phyloP scores from a whole-genome alignment of 2,329 filamentous ascomycete genomes.

The Lojkania enalia region DNA sequence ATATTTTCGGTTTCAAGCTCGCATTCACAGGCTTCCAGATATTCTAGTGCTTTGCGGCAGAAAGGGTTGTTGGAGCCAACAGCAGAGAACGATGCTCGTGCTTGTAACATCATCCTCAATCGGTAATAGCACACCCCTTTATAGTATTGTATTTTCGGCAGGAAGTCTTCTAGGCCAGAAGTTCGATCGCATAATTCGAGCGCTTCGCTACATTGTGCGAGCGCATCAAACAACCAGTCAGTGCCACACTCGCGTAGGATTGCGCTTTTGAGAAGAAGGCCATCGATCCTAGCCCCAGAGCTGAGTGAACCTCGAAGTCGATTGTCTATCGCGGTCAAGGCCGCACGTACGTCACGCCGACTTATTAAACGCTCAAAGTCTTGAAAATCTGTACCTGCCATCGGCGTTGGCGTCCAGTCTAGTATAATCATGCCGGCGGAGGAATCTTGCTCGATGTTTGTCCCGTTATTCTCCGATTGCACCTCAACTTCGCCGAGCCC shows the following conservation, averaged over 20 bases:
- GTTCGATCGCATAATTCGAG: slow-evolving; percentile 31
- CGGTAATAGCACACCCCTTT: slow-evolving; percentile 29
- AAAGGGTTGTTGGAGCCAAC: slow-evolving; percentile 14
- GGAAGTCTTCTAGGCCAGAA: slow-evolving; percentile 21
- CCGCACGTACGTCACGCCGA: slow-evolving; percentile 27
- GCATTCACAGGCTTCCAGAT: slow-evolving; percentile 24
- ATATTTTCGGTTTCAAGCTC: slow-evolving; percentile 17
- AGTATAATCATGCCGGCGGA: background rate
- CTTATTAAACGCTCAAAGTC: slow-evolving; percentile 20
- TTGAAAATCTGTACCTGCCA: slow-evolving; percentile 20
- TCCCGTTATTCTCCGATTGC: too few species aligned
- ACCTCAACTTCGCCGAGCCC: too few species aligned
- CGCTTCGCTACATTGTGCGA: slow-evolving; percentile 38
- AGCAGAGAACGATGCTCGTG: slow-evolving; percentile 23
- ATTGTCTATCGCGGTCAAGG: slow-evolving; percentile 28
- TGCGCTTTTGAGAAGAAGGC: slow-evolving; percentile 34
- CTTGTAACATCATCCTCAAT: slow-evolving; percentile 26
- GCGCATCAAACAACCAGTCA: slow-evolving; percentile 30
- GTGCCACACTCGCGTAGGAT: slow-evolving; percentile 27
- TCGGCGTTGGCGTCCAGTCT: slow-evolving; percentile 6
- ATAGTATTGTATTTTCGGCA: slow-evolving; percentile 33
- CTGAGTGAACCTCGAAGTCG: slow-evolving; percentile 31
- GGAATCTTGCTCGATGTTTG: background rate
- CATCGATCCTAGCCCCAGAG: slow-evolving; percentile 29
- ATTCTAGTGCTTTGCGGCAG: slow-evolving; percentile 15